Conservation (phyloP, 371 early-diverging fungal genomes). For the Basidiobolus meristosporus region DNA sequence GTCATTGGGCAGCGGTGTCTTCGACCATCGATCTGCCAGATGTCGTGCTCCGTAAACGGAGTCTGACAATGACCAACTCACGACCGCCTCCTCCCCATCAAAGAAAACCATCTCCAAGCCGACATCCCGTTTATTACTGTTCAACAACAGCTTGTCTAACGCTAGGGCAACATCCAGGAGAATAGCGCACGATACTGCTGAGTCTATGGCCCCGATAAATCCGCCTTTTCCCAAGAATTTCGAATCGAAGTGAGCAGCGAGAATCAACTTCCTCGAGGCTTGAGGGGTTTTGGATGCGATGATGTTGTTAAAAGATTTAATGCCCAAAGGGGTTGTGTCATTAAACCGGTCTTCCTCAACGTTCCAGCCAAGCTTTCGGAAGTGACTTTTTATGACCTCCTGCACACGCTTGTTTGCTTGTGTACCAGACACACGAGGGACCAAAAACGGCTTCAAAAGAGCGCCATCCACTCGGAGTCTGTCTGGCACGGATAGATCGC, state of each 20-base stretch:
- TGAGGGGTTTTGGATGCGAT: conserved; percentile 70
- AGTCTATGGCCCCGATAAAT: conserved; percentile 73
- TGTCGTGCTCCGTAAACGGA: conserved; percentile 86
- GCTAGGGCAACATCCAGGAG: conserved; percentile 63
- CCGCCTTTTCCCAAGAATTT: conserved; percentile 32
- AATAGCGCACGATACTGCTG: conserved; percentile 72
- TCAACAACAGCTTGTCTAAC: conserved; percentile 15
- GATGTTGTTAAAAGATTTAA: conserved; percentile 58
- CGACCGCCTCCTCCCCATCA: conserved; percentile 93
- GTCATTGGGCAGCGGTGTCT: too few relatives aligned
- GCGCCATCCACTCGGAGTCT: too few relatives aligned
- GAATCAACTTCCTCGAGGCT: conserved; percentile 46
- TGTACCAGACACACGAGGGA: conserved; percentile 68
- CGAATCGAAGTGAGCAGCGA: conserved; percentile 88
- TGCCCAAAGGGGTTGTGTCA: conserved; percentile 55
- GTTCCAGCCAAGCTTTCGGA: conserved; percentile 42
- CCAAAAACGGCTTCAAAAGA: conserved; percentile 38
- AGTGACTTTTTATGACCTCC: conserved; percentile 34
- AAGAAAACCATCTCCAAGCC: conserved; percentile 88
- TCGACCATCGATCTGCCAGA: too few relatives aligned
- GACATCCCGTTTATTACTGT: conserved; percentile 11
- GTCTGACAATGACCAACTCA: conserved; percentile 53
- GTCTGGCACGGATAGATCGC: conserved; percentile 5
- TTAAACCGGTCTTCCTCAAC: conserved; percentile 64
- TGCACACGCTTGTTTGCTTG: conserved; percentile 43